Base-by-base conservation (phyloP, 177 flowering plant species). In the Vitis hybrid region DNA sequence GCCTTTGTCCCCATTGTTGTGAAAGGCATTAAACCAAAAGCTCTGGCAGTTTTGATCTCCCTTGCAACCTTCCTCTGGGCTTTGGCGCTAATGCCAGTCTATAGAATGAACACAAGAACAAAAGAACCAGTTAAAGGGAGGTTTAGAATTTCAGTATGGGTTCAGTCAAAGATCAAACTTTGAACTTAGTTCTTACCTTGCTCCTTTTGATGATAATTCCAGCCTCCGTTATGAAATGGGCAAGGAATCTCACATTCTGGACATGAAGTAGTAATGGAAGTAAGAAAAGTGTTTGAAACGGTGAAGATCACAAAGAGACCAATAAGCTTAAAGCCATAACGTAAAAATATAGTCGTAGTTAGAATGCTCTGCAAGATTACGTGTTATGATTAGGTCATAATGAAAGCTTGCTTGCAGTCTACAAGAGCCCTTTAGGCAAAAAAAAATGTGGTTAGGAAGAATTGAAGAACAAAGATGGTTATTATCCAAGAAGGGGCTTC, bases 41-140 rank as follows among this genome's bases (percentile, higher is more conserved):
- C 96, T 46, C 98, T 80, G 27, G 99, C 97, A 30, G 94, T 94
- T 76, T 93, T 94, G 74, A 94, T 93, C 83, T 94, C 99, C 78
- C 93, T 85, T 5, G 98, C 99, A 67, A 93, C 78, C 79, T 88
- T 91, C 80, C 99, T 86, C 83, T 93, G 99, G 12, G 99, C 97
- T 79, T 95, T 95, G 54, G 98, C 99, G 72, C 97, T 91, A 24
- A 95, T 95, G 14, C 78, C 70, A 58, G 97, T 89, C 99, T 93
- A 75, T 72, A 77, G 17, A 69, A 58, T 1, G 12, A 30, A 63
- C 20, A 35, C 46, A 35, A 35, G 46, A 35, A 35, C 65, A 61
- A 13, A 69, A 70, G 21, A n/a, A 18, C 4, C 12, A 32, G 32
- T 2, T 32, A 5, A 24, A 24, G 12, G 13, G 17, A 55, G 50